A percentile compares a stretch with the other conserved stretches of the same genome.
Evolutionary conservation across 2,329 filamentous ascomycete genomes (phyloP).

Genomic region (Stromatinia cepivora): DNA sequence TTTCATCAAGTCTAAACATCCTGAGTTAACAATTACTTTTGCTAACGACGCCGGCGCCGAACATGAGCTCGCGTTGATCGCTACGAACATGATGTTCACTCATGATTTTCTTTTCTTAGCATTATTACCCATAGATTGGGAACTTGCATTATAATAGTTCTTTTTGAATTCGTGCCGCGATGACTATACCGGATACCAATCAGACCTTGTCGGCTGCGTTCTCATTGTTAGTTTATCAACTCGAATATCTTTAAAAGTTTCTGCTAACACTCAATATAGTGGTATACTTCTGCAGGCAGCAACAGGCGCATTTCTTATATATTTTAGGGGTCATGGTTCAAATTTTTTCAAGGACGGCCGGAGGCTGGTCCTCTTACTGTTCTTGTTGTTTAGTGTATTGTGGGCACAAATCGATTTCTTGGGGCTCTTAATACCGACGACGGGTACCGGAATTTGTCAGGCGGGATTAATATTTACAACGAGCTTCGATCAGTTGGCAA

Average conservation of each 20-base stretch:
- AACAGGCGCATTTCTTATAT: slow-evolving; percentile 37
- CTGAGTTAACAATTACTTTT: slow-evolving; percentile 26
- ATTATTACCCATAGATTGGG: slow-evolving; percentile 40
- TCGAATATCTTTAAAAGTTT: not conserved
- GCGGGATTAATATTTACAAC: slow-evolving; percentile 37
- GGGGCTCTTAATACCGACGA: slow-evolving; percentile 36
- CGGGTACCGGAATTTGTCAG: slow-evolving; percentile 34
- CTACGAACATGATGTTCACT: slow-evolving; percentile 33
- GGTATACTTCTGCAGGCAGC: slow-evolving; percentile 41
- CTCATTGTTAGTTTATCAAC: slow-evolving; percentile 37
- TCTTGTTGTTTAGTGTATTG: slow-evolving; percentile 40
- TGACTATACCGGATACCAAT: slow-evolving; percentile 38
- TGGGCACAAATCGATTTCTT: slow-evolving; percentile 41
- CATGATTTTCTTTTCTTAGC: slow-evolving; percentile 34
- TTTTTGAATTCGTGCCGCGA: slow-evolving; percentile 31
- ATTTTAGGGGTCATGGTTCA: slow-evolving; percentile 38
- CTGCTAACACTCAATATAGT: slow-evolving; percentile 34
- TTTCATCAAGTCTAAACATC: slow-evolving; percentile 22
- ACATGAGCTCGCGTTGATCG: slow-evolving; percentile 32
- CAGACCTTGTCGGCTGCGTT: slow-evolving; percentile 41
- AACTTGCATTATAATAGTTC: slow-evolving; percentile 32
- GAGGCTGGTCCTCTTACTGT: slow-evolving; percentile 44
- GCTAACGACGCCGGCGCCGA: slow-evolving; percentile 32
- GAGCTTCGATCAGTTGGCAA: slow-evolving; percentile 40
- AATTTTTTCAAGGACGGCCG: slow-evolving; percentile 41